phyloP scores from a whole-genome alignment of 129 eudicot genomes.

The Cynara cardunculus region DNA sequence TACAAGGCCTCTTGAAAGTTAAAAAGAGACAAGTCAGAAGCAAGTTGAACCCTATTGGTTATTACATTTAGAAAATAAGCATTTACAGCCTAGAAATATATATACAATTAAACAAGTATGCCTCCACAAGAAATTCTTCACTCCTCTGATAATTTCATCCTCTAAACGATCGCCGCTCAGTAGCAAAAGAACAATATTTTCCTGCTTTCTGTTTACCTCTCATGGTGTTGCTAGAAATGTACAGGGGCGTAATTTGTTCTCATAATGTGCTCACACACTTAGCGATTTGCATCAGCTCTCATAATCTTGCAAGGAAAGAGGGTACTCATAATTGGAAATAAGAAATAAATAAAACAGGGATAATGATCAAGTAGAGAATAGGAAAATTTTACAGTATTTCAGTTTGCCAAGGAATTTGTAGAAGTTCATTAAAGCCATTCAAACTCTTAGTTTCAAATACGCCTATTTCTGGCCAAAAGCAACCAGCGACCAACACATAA shows the following conservation, averaged over 20 bases:
- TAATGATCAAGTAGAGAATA: not conserved
- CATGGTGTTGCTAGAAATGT: constrained; percentile 3
- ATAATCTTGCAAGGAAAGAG: constrained; percentile 9
- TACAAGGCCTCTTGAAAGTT: not conserved
- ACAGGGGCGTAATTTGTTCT: not conserved
- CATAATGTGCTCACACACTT: not conserved
- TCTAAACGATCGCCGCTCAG: constrained; percentile 13
- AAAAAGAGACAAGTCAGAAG: constrained; percentile 6
- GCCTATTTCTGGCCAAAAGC: not conserved
- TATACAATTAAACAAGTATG: constrained; percentile 16
- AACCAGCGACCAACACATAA: not conserved
- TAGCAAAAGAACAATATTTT: constrained; percentile 14
- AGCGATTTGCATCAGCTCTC: constrained; percentile 7
- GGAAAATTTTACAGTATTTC: not conserved
- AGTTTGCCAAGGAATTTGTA: not conserved
- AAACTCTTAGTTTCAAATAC: not conserved
- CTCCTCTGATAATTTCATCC: not conserved
- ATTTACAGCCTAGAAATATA: constrained; percentile 19
- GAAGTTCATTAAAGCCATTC: not conserved
- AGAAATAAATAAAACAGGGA: not conserved
- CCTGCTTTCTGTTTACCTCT: constrained; percentile 7
- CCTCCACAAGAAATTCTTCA: not conserved
- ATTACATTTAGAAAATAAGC: not conserved
- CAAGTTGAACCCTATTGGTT: not conserved
- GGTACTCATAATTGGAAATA: constrained; percentile 1